Percentiles rank a stretch among this genome's conserved stretches.
These are phyloP conservation scores for Exophiala xenobiotica DNA, from an alignment of 2,329 filamentous ascomycete genomes.

Conservation along the genomic window DNA sequence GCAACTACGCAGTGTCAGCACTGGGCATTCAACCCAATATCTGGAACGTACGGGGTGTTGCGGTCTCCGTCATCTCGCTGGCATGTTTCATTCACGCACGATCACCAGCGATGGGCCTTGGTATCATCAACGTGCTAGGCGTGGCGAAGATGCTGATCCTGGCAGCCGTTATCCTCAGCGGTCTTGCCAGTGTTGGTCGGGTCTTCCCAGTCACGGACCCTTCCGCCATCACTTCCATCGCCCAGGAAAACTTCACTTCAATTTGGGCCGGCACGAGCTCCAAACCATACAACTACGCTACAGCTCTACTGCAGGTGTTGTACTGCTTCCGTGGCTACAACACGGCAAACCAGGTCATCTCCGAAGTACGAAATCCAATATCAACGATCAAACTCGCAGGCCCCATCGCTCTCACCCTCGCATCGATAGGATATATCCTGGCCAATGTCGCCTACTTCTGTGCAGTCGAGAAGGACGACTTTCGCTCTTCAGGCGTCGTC, in stretches of 20 bases:
- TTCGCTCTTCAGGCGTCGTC: slow-evolving; percentile 54
- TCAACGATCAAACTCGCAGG: slow-evolving; percentile 58
- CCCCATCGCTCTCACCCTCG: slow-evolving; percentile 54
- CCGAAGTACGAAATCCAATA: slow-evolving; percentile 56
- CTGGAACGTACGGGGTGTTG: slow-evolving; percentile 53
- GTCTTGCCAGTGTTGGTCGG: slow-evolving; percentile 37
- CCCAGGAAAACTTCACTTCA: slow-evolving; percentile 30
- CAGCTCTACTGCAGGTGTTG: slow-evolving; percentile 51
- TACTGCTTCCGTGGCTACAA: slow-evolving; percentile 58
- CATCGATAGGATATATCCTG: slow-evolving; percentile 57
- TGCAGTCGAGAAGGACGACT: slow-evolving; percentile 56
- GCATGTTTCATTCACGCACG: slow-evolving; percentile 49
- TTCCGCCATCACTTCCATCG: slow-evolving; percentile 6
- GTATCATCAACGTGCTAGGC: slow-evolving; percentile 51
- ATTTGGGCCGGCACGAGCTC: slow-evolving; percentile 38
- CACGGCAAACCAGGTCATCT: slow-evolving; percentile 58
- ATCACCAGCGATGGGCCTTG: slow-evolving; percentile 47
- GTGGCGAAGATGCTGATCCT: slow-evolving; percentile 52
- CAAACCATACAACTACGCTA: slow-evolving; percentile 41
- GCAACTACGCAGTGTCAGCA: slow-evolving; percentile 49
- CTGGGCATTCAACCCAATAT: slow-evolving; percentile 36
- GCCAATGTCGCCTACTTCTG: slow-evolving; percentile 61
- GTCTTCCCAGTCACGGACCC: slow-evolving; percentile 1
- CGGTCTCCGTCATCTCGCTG: slow-evolving; percentile 47
- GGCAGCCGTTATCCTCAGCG: slow-evolving; percentile 47